Evolutionary conservation across 2,329 filamentous ascomycete genomes (phyloP).

Genomic region (Epichloe sylvatica): DNA sequence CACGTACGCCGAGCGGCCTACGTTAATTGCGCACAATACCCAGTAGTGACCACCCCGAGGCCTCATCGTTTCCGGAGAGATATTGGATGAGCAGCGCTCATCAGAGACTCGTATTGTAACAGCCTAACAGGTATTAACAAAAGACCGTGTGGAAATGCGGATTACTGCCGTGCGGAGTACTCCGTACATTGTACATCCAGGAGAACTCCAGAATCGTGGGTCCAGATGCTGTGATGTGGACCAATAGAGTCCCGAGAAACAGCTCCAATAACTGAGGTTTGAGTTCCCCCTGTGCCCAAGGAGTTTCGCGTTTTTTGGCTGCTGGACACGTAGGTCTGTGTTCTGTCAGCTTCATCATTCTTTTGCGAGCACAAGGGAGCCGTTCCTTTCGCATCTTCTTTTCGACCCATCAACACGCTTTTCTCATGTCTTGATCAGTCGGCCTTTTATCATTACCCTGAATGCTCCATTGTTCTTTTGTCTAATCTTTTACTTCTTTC

Average conservation of each 20-base stretch:
- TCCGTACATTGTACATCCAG: too few species aligned
- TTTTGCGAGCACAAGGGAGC: conserved; percentile 2
- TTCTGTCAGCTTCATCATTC: conserved; percentile 3
- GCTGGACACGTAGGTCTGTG: background rate
- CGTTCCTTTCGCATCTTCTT: background rate
- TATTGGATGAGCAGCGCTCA: too few species aligned
- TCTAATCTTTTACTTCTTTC: conserved; percentile 7
- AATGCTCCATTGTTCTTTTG: background rate
- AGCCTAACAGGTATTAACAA: too few species aligned
- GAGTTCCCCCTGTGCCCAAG: background rate
- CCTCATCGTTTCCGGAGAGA: too few species aligned
- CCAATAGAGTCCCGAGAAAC: background rate
- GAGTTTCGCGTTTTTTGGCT: background rate
- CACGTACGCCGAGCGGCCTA: too few species aligned
- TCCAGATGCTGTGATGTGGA: background rate
- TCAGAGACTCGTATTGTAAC: too few species aligned
- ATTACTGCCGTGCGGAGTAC: too few species aligned
- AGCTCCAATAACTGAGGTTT: background rate
- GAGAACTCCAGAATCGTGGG: background rate
- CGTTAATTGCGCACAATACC: too few species aligned
- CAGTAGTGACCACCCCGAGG: too few species aligned
- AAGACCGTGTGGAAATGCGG: too few species aligned
- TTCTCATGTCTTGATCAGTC: background rate
- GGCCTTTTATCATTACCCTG: conserved; percentile 5
- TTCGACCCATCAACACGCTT: conserved; percentile 1